Conservation (phyloP, 2,329 filamentous ascomycete species). For the Sporothrix luriei region DNA sequence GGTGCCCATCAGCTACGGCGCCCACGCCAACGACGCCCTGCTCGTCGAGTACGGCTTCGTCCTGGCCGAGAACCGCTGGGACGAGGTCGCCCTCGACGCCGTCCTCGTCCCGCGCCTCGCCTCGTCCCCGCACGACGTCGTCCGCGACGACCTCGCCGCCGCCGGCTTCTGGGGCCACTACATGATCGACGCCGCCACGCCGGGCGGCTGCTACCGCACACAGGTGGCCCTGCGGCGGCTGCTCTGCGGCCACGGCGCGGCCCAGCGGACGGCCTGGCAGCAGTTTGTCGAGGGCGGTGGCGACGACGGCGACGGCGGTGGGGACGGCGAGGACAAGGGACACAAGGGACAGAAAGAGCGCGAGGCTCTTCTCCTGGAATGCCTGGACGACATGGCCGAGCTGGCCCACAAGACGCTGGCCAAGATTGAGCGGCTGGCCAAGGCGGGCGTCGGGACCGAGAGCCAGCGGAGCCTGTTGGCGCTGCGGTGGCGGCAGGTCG, state of each 20-base stretch:
- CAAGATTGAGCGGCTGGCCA: constrained; percentile 22
- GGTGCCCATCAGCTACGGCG: constrained; percentile 68
- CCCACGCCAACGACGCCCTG: constrained; percentile 72
- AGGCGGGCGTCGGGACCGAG: constrained; percentile 26
- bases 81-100: constrained; percentile 53
- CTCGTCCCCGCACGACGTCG: background rate
- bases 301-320: constrained; percentile 28
- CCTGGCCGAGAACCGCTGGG: constrained; percentile 50
- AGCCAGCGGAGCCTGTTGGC: constrained; percentile 34
- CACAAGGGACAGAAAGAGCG: background rate
- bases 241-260: constrained; percentile 26
- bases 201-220: constrained; percentile 38
- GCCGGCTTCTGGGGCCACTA: constrained; percentile 37
- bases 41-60: constrained; percentile 66
- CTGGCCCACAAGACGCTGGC: constrained; percentile 28
- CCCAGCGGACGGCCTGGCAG: constrained; percentile 32
- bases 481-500: constrained; percentile 36
- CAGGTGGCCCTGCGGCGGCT: constrained; percentile 37
- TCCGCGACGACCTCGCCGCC: constrained; percentile 33
- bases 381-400: constrained; percentile 34
- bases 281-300: constrained; percentile 32
- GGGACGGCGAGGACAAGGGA: too few species aligned
- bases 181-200: constrained; percentile 38
- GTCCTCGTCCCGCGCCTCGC: constrained; percentile 45
- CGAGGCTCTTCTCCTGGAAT: constrained; percentile 29